Evolutionary conservation across 176 grass and related monocot species (phyloP).

Genomic region (Oryza nivara): DNA sequence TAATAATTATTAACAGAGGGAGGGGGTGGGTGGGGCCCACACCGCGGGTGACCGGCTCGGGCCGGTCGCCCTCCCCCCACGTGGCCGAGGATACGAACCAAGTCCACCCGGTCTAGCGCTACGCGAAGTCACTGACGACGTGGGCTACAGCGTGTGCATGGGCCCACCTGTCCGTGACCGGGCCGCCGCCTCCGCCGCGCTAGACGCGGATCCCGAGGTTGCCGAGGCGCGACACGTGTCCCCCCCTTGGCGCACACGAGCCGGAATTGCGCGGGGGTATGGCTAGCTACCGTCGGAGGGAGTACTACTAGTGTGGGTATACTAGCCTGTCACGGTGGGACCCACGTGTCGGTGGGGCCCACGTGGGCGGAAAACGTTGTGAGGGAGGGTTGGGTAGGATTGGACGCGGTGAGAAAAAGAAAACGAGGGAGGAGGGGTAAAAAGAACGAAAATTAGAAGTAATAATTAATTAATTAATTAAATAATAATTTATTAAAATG

Average conservation of each 20-base stretch:
- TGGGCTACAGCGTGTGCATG: accelerated
- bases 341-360: conserved; percentile 30
- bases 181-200: accelerated
- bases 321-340: neutral
- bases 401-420: neutral
- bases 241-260: conserved; percentile 21
- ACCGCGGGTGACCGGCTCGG: conserved; percentile 17
- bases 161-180: neutral
- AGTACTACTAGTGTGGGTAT: too few species aligned
- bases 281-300: too few species aligned
- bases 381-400: neutral
- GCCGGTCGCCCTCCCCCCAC: conserved; percentile 33
- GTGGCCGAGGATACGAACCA: conserved; percentile 19
- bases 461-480: neutral
- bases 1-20: neutral
- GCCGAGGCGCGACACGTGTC: conserved; percentile 28
- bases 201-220: neutral
- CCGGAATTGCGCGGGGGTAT: neutral
- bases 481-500: neutral
- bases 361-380: neutral
- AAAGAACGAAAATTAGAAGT: too few species aligned
- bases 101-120: accelerated
- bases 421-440: neutral
- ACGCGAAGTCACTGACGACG: accelerated
- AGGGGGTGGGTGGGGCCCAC: conserved; percentile 8